These are phyloP conservation scores for Fusarium camptoceras DNA, from an alignment of 2,329 filamentous ascomycete species.

Conservation along the genomic window DNA sequence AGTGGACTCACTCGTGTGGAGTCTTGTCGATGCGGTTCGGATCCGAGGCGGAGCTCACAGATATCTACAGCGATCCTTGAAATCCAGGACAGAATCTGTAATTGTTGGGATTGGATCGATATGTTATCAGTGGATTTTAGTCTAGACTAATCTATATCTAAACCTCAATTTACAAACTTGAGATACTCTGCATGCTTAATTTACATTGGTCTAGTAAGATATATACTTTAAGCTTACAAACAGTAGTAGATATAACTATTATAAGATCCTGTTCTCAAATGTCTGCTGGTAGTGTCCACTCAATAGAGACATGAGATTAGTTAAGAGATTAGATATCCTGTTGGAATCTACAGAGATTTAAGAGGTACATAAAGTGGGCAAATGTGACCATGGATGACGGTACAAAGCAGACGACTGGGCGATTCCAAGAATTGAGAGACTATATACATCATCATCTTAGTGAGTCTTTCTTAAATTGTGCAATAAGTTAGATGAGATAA, in stretches of 20 bases:
- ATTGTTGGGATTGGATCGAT: not conserved
- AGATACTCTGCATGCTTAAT: not conserved
- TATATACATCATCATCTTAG: not conserved
- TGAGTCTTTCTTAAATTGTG: not conserved
- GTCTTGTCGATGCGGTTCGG: conserved; percentile 21
- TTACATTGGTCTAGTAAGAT: not conserved
- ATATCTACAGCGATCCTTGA: not conserved
- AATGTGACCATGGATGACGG: not conserved
- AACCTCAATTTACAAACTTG: not conserved
- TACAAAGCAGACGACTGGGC: not conserved
- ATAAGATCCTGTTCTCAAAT: not conserved
- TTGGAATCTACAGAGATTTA: not conserved
- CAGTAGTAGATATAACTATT: not conserved
- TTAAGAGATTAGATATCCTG: not conserved
- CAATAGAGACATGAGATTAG: not conserved
- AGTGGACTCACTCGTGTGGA: conserved; percentile 17
- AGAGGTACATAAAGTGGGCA: not conserved
- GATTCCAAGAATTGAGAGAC: not conserved
- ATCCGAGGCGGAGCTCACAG: conserved; percentile 22
- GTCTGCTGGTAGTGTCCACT: not conserved
- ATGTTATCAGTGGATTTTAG: not conserved
- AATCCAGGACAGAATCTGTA: not conserved
- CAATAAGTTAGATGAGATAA: not conserved
- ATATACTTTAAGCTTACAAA: not conserved
- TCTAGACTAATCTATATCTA: not conserved